phyloP scores from a whole-genome alignment of 192 early-diverging fungal species.

The Coemansia asiatica region DNA sequence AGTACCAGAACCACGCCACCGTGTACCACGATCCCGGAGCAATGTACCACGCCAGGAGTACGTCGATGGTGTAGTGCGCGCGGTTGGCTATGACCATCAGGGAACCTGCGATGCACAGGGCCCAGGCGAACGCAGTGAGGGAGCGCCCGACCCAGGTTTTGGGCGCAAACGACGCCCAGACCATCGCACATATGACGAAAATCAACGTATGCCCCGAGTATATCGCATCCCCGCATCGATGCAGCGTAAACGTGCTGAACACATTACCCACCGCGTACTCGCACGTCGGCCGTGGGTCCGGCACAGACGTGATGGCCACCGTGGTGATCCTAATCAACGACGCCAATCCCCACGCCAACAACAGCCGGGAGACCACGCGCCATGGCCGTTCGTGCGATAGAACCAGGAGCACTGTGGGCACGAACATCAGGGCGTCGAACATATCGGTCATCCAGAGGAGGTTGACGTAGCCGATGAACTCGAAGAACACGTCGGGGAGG shows the following conservation, averaged over 20 bases:
- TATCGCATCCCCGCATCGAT: slow-evolving; percentile 67
- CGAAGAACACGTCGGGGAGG: slow-evolving; percentile 60
- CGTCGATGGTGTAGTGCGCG: slow-evolving; percentile 65
- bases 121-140: slow-evolving; percentile 49
- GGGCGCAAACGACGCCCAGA: slow-evolving; percentile 63
- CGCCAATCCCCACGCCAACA: slow-evolving; percentile 57
- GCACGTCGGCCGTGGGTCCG: slow-evolving; percentile 62
- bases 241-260: slow-evolving; percentile 60
- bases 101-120: slow-evolving; percentile 57
- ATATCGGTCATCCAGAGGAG: slow-evolving; percentile 64
- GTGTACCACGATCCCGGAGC: slow-evolving; percentile 57
- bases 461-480: slow-evolving; percentile 57
- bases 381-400: slow-evolving; percentile 58
- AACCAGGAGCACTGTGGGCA: slow-evolving; percentile 56
- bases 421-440: slow-evolving; percentile 60
- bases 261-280: slow-evolving; percentile 58
- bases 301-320: slow-evolving; percentile 66
- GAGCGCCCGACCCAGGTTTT: slow-evolving; percentile 44
- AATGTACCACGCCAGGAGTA: slow-evolving; percentile 63
- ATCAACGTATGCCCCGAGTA: slow-evolving; percentile 68
- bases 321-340: slow-evolving; percentile 62
- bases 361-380: slow-evolving; percentile 58
- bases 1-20: slow-evolving; percentile 58
- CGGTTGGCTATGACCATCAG: slow-evolving; percentile 64
- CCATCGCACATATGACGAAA: slow-evolving; percentile 61